phyloP scores from a whole-genome alignment of 805 yeast species.

The Saccharomyces jurei region DNA sequence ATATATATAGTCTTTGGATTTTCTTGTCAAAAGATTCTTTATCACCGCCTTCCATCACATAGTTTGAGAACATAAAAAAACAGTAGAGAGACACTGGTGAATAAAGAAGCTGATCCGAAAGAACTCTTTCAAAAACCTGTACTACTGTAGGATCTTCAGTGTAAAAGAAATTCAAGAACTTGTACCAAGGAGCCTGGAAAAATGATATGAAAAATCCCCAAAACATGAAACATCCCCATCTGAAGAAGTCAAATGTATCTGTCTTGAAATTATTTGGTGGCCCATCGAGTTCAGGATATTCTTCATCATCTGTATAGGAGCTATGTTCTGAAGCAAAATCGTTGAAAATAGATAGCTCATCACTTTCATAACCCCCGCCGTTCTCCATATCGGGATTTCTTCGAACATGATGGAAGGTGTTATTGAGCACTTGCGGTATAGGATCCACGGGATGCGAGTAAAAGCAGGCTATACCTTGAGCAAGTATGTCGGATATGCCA shows the following conservation, averaged over 20 bases:
- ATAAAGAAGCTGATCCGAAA: constrained; percentile 82
- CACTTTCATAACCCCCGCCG: constrained; percentile 15
- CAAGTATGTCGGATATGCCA: constrained; percentile 87
- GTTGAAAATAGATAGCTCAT: constrained; percentile 21
- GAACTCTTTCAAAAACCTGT: constrained; percentile 75
- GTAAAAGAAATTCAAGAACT: constrained; percentile 67
- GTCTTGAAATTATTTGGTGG: background rate
- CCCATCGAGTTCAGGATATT: constrained; percentile 4
- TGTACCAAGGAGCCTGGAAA: constrained; percentile 84
- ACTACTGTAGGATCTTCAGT: constrained; percentile 76
- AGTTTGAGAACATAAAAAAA: constrained; percentile 78
- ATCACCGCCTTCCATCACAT: constrained; percentile 69
- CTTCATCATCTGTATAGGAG: constrained; percentile 1
- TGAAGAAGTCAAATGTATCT: constrained; percentile 47
- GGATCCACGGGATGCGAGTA: constrained; percentile 16
- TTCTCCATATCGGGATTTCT: constrained; percentile 3
- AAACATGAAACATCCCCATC: constrained; percentile 69
- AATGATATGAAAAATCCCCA: constrained; percentile 87
- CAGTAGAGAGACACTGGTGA: constrained; percentile 78
- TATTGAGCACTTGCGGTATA: constrained; percentile 14
- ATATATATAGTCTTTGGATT: constrained; percentile 55
- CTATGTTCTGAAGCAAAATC: constrained; percentile 12
- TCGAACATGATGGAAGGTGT: constrained; percentile 8
- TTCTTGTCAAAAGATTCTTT: constrained; percentile 55
- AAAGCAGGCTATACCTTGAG: constrained; percentile 57